phyloP scores from a whole-genome alignment of 2,329 filamentous ascomycete genomes.

The Stachybotrys echinatus region DNA sequence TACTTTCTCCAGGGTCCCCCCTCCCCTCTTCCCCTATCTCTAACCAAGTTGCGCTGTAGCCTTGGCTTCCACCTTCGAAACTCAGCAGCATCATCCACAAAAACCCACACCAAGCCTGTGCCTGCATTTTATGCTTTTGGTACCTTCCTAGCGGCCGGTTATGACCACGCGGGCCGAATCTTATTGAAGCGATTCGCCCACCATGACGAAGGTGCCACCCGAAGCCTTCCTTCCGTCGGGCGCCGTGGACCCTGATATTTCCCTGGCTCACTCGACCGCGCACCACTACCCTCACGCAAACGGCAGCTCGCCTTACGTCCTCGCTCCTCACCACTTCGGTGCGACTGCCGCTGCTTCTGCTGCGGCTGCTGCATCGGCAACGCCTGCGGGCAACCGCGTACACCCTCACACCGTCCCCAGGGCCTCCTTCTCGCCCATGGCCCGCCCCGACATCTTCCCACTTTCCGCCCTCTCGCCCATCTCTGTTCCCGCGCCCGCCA shows the following conservation, averaged over 20 bases:
- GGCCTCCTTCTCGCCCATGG: background rate
- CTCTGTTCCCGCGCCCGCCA: background rate
- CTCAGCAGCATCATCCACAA: background rate
- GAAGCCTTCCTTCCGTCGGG: slow-evolving; percentile 21
- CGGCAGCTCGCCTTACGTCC: slow-evolving; percentile 9
- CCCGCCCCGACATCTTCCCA: background rate
- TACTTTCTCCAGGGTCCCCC: no score
- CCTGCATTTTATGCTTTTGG: background rate
- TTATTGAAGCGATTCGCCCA: slow-evolving; percentile 5
- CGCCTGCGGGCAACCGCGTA: background rate
- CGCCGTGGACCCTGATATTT: slow-evolving; percentile 15
- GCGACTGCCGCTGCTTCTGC: background rate
- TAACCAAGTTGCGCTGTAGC: background rate
- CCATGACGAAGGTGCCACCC: slow-evolving; percentile 16
- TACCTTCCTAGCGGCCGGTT: background rate
- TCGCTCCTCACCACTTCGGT: slow-evolving; percentile 4
- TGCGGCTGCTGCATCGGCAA: background rate
- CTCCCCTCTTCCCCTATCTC: no score
- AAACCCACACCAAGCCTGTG: background rate
- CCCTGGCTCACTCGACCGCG: background rate
- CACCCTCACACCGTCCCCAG: background rate
- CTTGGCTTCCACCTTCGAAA: background rate
- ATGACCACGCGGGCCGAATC: background rate
- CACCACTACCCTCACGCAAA: slow-evolving; percentile 7
- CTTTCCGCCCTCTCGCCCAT: background rate